These are phyloP conservation scores for Peniophora sp. DNA, from an alignment of 1,284 basidiomycete genomes.

Conservation along the genomic window DNA sequence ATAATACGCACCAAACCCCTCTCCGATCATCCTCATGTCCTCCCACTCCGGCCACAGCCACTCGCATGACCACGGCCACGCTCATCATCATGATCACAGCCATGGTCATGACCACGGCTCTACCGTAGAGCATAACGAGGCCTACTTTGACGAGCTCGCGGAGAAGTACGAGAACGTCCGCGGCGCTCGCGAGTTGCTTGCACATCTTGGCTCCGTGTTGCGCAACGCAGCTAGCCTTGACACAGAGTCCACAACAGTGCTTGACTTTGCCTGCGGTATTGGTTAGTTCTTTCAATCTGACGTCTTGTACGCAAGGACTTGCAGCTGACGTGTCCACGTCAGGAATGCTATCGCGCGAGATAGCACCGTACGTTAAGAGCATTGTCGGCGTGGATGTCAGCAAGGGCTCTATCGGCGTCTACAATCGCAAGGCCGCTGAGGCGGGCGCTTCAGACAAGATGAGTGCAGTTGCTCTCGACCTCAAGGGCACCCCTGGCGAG, in stretches of 20 bases:
- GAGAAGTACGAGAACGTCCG: slow-evolving; percentile 20
- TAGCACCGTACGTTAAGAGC: slow-evolving; percentile 45
- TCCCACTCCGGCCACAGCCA: no score
- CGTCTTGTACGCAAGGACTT: neutral
- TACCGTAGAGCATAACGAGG: slow-evolving; percentile 19
- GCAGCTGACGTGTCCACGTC: neutral
- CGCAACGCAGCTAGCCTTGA: slow-evolving; percentile 41
- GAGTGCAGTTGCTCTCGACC: slow-evolving; percentile 43
- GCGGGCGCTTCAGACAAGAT: slow-evolving; percentile 58
- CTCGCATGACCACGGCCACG: neutral
- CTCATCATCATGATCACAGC: neutral
- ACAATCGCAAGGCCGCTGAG: slow-evolving; percentile 46
- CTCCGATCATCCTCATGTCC: no score
- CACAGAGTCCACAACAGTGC: slow-evolving; percentile 42
- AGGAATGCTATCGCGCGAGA: slow-evolving; percentile 52
- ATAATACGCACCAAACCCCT: no score
- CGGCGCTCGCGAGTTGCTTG: slow-evolving; percentile 16
- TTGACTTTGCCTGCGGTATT: slow-evolving; percentile 69
- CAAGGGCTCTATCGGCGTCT: slow-evolving; percentile 54
- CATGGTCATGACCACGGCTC: neutral
- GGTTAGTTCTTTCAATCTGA: slow-evolving; percentile 29
- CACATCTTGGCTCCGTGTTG: slow-evolving; percentile 34
- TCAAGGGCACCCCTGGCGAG: slow-evolving; percentile 36
- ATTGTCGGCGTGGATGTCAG: slow-evolving; percentile 69
- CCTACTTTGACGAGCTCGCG: slow-evolving; percentile 23